Conservation (phyloP, 2,329 filamentous ascomycete species). For the Calycina marina region DNA sequence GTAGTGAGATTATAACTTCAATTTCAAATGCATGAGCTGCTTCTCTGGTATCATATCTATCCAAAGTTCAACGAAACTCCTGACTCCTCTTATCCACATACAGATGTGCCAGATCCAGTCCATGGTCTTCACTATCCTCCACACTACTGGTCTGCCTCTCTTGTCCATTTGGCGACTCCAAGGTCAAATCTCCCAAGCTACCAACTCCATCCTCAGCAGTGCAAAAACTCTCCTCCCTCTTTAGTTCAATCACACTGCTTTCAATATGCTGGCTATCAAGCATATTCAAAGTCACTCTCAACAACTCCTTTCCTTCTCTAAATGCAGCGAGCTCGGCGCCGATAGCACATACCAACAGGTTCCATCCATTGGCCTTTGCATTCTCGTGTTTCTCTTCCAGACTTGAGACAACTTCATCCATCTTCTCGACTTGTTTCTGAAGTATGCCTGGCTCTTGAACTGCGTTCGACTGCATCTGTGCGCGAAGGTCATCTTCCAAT, state of each 20-base stretch:
- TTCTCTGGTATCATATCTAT: slow-evolving; percentile 4
- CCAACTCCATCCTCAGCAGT: slow-evolving; percentile 2
- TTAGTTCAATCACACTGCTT: not conserved
- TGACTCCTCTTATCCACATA: slow-evolving; percentile 11
- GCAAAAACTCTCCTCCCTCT: not conserved
- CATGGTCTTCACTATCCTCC: slow-evolving; percentile 16
- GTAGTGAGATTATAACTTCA: not conserved
- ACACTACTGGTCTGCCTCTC: not conserved
- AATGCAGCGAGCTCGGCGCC: slow-evolving; percentile 61
- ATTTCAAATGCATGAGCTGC: not conserved
- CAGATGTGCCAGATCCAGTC: slow-evolving; percentile 15
- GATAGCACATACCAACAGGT: slow-evolving; percentile 59
- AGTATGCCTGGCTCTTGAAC: slow-evolving; percentile 27
- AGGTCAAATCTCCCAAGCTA: slow-evolving; percentile 2
- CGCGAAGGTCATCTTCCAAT: slow-evolving; percentile 51
- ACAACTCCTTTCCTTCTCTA: slow-evolving; percentile 40
- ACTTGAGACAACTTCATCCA: slow-evolving; percentile 39
- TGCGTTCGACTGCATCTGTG: slow-evolving; percentile 32
- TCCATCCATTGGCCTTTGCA: slow-evolving; percentile 54
- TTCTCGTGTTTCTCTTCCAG: slow-evolving; percentile 38
- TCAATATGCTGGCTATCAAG: not conserved
- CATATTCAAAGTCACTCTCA: slow-evolving; percentile 27
- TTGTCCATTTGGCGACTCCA: slow-evolving; percentile 4
- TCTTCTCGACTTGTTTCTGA: slow-evolving; percentile 34
- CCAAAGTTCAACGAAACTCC: not conserved